Evolutionary conservation across 441 rosid species (phyloP).

Genomic region (Jatropha multifida): DNA sequence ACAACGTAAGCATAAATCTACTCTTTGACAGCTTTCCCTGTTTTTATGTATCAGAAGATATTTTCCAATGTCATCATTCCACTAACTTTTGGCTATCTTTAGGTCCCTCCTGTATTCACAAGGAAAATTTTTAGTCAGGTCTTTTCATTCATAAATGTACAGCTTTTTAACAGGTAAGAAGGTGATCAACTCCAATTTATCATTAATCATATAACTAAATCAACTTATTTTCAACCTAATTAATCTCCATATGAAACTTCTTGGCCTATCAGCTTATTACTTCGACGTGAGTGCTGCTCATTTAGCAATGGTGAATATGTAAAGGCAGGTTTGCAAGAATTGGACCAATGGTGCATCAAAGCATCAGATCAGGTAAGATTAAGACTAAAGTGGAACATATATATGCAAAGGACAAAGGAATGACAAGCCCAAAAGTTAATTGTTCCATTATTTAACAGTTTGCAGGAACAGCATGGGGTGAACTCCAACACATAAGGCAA

Average conservation of each 20-base stretch:
- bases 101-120: slow-evolving; percentile 58
- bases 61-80: slow-evolving; percentile 11
- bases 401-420: neutral
- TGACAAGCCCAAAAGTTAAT: neutral
- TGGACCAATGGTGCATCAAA: slow-evolving; percentile 66
- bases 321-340: slow-evolving; percentile 61
- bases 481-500: slow-evolving; percentile 67
- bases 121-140: slow-evolving; percentile 51
- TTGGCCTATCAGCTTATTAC: slow-evolving; percentile 50
- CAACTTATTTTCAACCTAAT: neutral
- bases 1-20: slow-evolving; percentile 42
- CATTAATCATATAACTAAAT: neutral
- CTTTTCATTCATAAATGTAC: slow-evolving; percentile 70
- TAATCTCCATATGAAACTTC: neutral
- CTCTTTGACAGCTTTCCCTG: neutral
- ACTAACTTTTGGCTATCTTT: slow-evolving; percentile 26
- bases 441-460: slow-evolving; percentile 26
- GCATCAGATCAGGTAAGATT: slow-evolving; percentile 53
- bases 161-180: slow-evolving; percentile 63
- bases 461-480: slow-evolving; percentile 59
- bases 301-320: slow-evolving; percentile 81
- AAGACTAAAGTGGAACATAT: slow-evolving; percentile 5
- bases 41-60: neutral
- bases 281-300: slow-evolving; percentile 77
- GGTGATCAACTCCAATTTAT: neutral